Percentiles rank a stretch among this genome's conserved stretches.
These are phyloP conservation scores for Mycena vitilis DNA, from an alignment of 768 basidiomycete genomes.

Conservation along the genomic window DNA sequence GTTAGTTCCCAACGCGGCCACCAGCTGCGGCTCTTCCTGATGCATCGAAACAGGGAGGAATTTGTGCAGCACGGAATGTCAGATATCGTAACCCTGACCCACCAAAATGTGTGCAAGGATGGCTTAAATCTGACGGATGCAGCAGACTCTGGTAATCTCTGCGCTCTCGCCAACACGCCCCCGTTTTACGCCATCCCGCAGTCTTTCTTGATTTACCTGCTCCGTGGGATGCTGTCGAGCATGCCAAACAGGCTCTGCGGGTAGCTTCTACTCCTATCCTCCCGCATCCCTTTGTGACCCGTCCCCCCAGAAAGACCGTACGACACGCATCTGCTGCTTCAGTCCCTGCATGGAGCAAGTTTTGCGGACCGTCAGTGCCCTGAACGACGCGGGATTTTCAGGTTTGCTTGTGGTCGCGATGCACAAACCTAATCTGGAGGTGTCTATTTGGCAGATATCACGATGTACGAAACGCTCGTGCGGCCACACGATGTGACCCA, in stretches of 20 bases:
- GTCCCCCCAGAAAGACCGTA: conserved; percentile 77
- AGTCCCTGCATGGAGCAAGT: conserved; percentile 99
- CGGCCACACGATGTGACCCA: conserved; percentile 86
- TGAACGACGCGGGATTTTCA: conserved; percentile 91
- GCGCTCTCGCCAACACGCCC: conserved; percentile 7
- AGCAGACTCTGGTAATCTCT: conserved; percentile 78
- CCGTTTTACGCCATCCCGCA: conserved; percentile 43
- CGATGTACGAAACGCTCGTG: conserved; percentile 93
- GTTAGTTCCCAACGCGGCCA: conserved; percentile 55
- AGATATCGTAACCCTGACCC: conserved; percentile 79
- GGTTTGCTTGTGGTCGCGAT: conserved; percentile 58
- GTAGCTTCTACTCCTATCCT: conserved; percentile 57
- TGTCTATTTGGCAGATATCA: conserved; percentile 72
- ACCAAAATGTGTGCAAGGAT: conserved; percentile 98
- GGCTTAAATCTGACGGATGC: conserved; percentile 85
- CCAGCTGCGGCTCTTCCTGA: conserved; percentile 14
- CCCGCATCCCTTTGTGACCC: conserved; percentile 11
- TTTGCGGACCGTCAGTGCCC: conserved; percentile 86
- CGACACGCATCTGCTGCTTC: conserved; percentile 95
- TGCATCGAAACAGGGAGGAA: conserved; percentile 71
- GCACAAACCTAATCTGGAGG: conserved; percentile 20
- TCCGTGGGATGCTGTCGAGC: conserved; percentile 95
- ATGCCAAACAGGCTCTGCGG: conserved; percentile 85
- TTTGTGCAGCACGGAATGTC: conserved; percentile 85
- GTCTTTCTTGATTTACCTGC: conserved; percentile 99